Conservation (phyloP, 2,329 filamentous ascomycete genomes). For the Magnaporthales sp. region DNA sequence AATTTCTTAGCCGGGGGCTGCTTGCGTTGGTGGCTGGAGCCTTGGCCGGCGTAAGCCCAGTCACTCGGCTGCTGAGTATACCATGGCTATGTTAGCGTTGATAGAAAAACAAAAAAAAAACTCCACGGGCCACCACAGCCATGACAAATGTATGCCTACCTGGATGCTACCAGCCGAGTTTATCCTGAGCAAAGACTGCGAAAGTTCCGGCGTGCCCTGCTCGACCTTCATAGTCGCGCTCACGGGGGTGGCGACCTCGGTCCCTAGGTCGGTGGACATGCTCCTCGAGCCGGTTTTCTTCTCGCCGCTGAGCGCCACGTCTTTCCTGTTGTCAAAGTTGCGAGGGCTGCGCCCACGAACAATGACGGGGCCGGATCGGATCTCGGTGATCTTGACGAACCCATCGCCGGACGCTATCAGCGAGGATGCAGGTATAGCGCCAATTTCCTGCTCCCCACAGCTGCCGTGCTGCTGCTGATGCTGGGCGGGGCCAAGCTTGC, state of each 20-base stretch:
- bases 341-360: conserved; percentile 86
- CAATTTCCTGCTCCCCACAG: background rate
- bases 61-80: conserved; percentile 25
- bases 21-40: conserved; percentile 25
- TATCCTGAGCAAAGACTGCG: conserved; percentile 20
- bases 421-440: background rate
- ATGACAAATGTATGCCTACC: conserved; percentile 17
- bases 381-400: conserved; percentile 68
- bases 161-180: conserved; percentile 24
- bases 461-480: background rate
- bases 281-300: conserved; percentile 36
- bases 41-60: conserved; percentile 25
- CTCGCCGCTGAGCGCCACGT: conserved; percentile 61
- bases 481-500: background rate
- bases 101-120: background rate
- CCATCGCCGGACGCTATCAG: conserved; percentile 37
- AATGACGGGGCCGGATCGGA: conserved; percentile 87
- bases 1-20: conserved; percentile 44
- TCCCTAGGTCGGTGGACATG: conserved; percentile 25
- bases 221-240: conserved; percentile 9
- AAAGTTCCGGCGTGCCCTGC: conserved; percentile 11
- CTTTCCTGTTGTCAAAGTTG: conserved; percentile 88
- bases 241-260: conserved; percentile 14
- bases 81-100: background rate
- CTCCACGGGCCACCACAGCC: background rate